Evolutionary conservation across 2,329 filamentous ascomycete species (phyloP), one percentile per base, ranked within the genome.

Genomic region (Alternaria dauci): DNA sequence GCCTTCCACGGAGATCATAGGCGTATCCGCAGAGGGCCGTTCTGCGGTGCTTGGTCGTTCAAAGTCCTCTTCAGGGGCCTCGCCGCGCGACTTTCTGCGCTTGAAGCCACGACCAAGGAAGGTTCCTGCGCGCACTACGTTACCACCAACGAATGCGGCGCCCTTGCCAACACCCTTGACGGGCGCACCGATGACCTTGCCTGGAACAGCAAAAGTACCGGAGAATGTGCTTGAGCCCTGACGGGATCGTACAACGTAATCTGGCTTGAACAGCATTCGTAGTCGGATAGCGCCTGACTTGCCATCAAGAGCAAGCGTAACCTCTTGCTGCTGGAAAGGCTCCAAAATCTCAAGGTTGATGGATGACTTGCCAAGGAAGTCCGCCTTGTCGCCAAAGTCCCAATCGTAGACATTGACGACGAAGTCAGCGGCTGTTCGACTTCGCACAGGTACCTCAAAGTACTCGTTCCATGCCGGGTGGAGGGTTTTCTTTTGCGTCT

Each of bases 381-480:
- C 95, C 1, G 94, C 93, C 79, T 94, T 94, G 78, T 96, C 93
- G 48, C 92, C 94, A 82, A 98, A 96, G 78, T 99, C 95, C 87
- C 94, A 99, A 76, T 99, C 95, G 76, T 90, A 96, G 2, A 98
- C 89, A 57, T 92, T 91, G 72, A 93, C 88, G 32, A 85, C 85
- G 80, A 99, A 95, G 26, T 95, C 87, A 38, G 94, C 91, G 0
- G 86, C 93, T 16, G 93, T 97, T 59, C 95, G 87, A 14, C 93
- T 96, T 18, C 92, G 89, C 53, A 99, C 83, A 1, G 89, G 84
- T 1, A 92, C 85, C 78, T 97, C 94, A 73, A 99, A 99, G 78
- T 89, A 94, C 76, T 99, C 95, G 75, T 98, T 98, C 96, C 96
- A 99, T 0, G 88, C 87, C 0, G 95, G 95, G 69, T 95, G 89